A percentile compares a stretch with the other conserved stretches of the same genome.
These are phyloP conservation scores for Phytophthora litchii DNA, from an alignment of 352 stramenopile genomes.

Conservation along the genomic window DNA sequence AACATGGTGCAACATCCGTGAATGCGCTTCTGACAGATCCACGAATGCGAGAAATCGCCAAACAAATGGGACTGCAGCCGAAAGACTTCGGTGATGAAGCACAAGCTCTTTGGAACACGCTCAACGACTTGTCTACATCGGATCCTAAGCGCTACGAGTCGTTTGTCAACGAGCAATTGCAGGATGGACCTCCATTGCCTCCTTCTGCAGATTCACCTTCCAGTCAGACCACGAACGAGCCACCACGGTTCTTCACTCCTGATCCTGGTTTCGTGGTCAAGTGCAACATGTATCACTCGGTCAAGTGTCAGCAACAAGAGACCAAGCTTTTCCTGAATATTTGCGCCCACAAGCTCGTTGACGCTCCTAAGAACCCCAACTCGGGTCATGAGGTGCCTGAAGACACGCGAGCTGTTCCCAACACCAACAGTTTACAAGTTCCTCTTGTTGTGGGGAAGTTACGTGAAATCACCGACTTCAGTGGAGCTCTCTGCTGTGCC, in stretches of 20 bases:
- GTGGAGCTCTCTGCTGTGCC: slow-evolving; percentile 45
- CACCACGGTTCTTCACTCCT: slow-evolving; percentile 63
- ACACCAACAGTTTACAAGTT: slow-evolving; percentile 77
- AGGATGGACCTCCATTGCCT: slow-evolving; percentile 53
- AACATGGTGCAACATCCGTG: slow-evolving; percentile 19
- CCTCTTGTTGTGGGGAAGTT: slow-evolving; percentile 73
- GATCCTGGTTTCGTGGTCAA: slow-evolving; percentile 82
- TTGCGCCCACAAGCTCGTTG: slow-evolving; percentile 75
- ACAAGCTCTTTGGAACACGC: slow-evolving; percentile 71
- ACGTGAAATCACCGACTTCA: slow-evolving; percentile 54
- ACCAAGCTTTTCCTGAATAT: slow-evolving; percentile 87
- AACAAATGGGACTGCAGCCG: slow-evolving; percentile 80
- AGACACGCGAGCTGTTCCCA: slow-evolving; percentile 65
- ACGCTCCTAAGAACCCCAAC: slow-evolving; percentile 79
- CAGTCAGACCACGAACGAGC: slow-evolving; percentile 10
- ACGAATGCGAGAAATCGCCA: slow-evolving; percentile 79
- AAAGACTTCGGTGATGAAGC: slow-evolving; percentile 73
- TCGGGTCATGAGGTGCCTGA: slow-evolving; percentile 58
- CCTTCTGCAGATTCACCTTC: slow-evolving; percentile 9
- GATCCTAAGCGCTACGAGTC: slow-evolving; percentile 75
- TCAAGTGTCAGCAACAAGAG: slow-evolving; percentile 65
- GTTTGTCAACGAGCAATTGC: slow-evolving; percentile 86
- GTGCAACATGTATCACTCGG: slow-evolving; percentile 53
- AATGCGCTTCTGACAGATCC: slow-evolving; percentile 57
- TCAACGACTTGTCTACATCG: slow-evolving; percentile 72